Percentiles rank a stretch among this genome's conserved stretches.
These are phyloP conservation scores for Clavispora asparagi DNA, from an alignment of 805 yeast species.

Conservation along the genomic window DNA sequence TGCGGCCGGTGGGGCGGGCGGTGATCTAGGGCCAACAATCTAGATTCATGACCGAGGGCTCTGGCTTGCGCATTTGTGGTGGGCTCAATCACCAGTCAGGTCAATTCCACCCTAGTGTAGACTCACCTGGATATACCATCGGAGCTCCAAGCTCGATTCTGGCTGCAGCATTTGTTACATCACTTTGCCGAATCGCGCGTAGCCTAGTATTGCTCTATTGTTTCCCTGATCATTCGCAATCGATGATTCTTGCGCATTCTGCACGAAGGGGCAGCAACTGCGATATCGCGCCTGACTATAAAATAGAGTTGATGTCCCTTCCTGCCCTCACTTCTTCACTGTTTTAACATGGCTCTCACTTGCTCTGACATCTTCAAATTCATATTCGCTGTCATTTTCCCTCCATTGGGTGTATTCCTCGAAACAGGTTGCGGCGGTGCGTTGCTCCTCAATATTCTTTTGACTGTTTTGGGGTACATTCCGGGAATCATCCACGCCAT, in stretches of 20 bases:
- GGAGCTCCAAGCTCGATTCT: too few species aligned
- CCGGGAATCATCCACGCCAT: slow-evolving; percentile 72
- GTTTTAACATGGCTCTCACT: slow-evolving; percentile 19
- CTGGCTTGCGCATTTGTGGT: too few species aligned
- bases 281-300: background rate
- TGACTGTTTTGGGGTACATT: slow-evolving; percentile 68
- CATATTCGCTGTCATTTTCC: slow-evolving; percentile 47
- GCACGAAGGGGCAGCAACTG: background rate
- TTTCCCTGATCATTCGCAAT: background rate
- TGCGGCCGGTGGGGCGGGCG: too few species aligned
- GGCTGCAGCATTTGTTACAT: background rate
- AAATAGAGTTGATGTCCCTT: background rate
- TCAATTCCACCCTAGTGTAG: too few species aligned
- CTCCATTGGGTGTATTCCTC: slow-evolving; percentile 59
- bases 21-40: too few species aligned
- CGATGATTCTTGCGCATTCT: background rate
- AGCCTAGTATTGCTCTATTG: background rate
- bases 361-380: slow-evolving; percentile 50
- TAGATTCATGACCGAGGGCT: too few species aligned
- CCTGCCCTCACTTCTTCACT: background rate
- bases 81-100: too few species aligned
- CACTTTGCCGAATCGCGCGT: background rate
- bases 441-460: slow-evolving; percentile 48
- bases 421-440: slow-evolving; percentile 50
- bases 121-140: too few species aligned